Base-by-base conservation (phyloP, 192 early-diverging fungal genomes). In the Thoreauomyces humboldtii region DNA sequence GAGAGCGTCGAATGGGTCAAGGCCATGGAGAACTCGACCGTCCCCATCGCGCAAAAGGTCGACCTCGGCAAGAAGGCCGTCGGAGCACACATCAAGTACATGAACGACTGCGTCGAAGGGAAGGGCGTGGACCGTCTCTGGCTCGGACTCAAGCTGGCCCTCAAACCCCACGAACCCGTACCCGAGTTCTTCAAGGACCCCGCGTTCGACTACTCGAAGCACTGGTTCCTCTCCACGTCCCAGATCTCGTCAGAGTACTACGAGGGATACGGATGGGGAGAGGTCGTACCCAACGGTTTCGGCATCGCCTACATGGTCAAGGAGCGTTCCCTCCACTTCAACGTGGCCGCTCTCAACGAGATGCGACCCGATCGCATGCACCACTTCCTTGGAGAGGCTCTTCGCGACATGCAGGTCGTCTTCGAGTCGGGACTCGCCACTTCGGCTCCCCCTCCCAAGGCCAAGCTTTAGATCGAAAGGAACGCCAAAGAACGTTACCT, bases 271-370 rank as follows among this genome's bases (percentile, higher is more conserved):
- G 94, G 96, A 33, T 83, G 81, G 81, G 81, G 81, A 22, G 75
- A 83, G 61, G 77, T 94, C 31, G 90, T 92, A 21, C 86, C 91
- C 0, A 89, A 94, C 76, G 92, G 92, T 67, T 97, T 89, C 62
- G 94, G 94, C 57, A 73, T 92, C 57, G 93, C 95, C 7, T 97
- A 98, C 64, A 95, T 94, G 83, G 87, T 98, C 65, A 93, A 93
- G 78, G 81, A 88, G 54, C 78, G 90, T 73, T 75, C 81, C 15
- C 73, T 96, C 37, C 89, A 93, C 75, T 90, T 96, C 76, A 96
- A 96, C 70, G 78, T 96, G 67, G 91, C 88, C 11, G 82, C 81
- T 70, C 63, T 87, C 47, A 82, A 83, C 73, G 77, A 80, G 65
- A 61, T 86, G 56, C 82, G 79, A 69, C 87, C 85, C 79, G 65